Evolutionary conservation across 2,329 filamentous ascomycete genomes (phyloP).

Genomic region (Pestalotiopsis sp.): DNA sequence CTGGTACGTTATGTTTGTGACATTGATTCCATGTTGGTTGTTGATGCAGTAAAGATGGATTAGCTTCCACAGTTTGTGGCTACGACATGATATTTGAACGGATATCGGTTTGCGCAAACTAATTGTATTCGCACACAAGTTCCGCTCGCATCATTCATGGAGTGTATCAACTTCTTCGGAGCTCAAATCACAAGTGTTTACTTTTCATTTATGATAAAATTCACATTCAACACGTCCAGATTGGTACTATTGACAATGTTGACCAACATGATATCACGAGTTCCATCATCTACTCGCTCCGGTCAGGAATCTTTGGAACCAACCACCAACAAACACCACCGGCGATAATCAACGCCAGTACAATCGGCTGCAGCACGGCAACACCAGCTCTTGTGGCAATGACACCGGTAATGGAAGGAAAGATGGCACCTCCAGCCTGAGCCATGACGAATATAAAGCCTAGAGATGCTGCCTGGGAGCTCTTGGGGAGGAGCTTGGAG

Average conservation of each 20-base stretch:
- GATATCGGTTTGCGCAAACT: background rate
- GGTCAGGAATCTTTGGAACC: conserved; percentile 31
- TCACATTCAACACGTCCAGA: too few relatives aligned
- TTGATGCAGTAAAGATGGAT: background rate
- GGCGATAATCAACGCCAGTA: conserved; percentile 44
- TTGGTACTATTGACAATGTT: too few relatives aligned
- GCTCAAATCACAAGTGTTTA: too few relatives aligned
- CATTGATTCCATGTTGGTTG: background rate
- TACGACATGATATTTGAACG: background rate
- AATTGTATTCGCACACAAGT: too few relatives aligned
- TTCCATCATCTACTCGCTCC: conserved; percentile 19
- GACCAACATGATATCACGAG: background rate
- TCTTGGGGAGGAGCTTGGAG: conserved; percentile 48
- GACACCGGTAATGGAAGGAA: conserved; percentile 52
- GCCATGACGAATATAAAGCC: conserved; percentile 54
- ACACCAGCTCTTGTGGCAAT: conserved; percentile 47
- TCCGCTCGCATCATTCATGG: too few relatives aligned
- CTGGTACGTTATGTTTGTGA: background rate
- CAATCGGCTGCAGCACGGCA: conserved; percentile 48
- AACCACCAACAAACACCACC: conserved; percentile 43
- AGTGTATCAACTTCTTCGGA: too few relatives aligned
- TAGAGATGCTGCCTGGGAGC: conserved; percentile 48
- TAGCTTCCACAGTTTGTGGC: background rate
- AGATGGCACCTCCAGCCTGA: conserved; percentile 52
- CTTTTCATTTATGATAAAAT: too few relatives aligned